Evolutionary conservation across 176 grass and related monocot genomes (phyloP).

Genomic region (Juncus effusus): DNA sequence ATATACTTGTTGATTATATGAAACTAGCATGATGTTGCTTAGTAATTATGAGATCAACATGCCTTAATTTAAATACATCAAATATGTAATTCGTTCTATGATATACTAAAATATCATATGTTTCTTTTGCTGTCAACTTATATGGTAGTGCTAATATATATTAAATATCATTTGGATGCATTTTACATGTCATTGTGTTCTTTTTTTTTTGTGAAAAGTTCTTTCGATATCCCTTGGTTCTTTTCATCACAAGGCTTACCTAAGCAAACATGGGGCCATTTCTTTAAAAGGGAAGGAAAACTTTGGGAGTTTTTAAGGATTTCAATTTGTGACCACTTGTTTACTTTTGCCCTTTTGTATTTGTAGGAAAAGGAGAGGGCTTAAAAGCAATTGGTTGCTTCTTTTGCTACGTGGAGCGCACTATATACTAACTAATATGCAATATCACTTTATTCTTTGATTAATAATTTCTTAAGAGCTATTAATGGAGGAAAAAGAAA

Average conservation of each 20-base stretch:
- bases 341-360: conserved; percentile 10
- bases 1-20: too few species aligned
- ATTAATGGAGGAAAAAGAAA: conserved; percentile 11
- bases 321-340: too few species aligned
- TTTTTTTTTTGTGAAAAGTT: conserved; percentile 7
- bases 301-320: neutral
- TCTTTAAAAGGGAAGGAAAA: neutral
- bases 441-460: conserved; percentile 29
- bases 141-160: too few species aligned
- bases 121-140: too few species aligned
- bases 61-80: too few species aligned
- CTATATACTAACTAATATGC: conserved; percentile 9
- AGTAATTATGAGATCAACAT: too few species aligned
- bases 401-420: conserved; percentile 23
- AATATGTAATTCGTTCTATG: too few species aligned
- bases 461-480: conserved; percentile 22
- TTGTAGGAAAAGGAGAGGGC: conserved; percentile 22
- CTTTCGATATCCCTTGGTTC: neutral
- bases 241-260: conserved; percentile 6
- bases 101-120: too few species aligned
- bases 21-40: too few species aligned
- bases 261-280: conserved; percentile 23
- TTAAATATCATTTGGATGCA: too few species aligned
- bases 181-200: too few species aligned
- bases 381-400: conserved; percentile 23